These are phyloP conservation scores for Candida dendrica DNA, from an alignment of 805 yeast genomes.

Conservation along the genomic window DNA sequence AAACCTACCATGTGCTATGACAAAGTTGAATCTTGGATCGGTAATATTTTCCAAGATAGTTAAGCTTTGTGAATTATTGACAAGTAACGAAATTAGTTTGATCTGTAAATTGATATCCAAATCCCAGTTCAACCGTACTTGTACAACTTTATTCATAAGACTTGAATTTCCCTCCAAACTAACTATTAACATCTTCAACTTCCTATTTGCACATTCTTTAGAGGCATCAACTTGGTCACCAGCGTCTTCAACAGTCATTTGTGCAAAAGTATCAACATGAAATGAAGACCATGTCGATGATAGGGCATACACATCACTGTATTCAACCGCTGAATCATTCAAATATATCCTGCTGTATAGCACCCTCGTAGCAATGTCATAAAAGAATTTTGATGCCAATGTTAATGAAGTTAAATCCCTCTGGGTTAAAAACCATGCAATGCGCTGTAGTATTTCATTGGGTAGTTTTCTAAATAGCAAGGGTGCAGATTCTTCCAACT, in stretches of 20 bases:
- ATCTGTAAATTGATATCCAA: conserved; percentile 25
- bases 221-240: conserved; percentile 19
- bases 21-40: conserved; percentile 28
- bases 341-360: conserved; percentile 31
- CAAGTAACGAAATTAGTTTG: conserved; percentile 21
- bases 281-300: conserved; percentile 35
- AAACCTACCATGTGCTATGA: conserved; percentile 22
- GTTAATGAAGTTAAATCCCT: conserved; percentile 23
- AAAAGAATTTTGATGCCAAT: conserved; percentile 20
- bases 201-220: conserved; percentile 23
- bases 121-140: conserved; percentile 38
- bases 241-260: conserved; percentile 12
- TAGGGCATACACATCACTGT: conserved; percentile 24
- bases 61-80: conserved; percentile 23
- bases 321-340: conserved; percentile 34
- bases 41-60: conserved; percentile 33
- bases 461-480: conserved; percentile 7
- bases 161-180: conserved; percentile 17
- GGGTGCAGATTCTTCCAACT: not conserved
- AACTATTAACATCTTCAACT: conserved; percentile 20
- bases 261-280: not conserved
- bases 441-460: conserved; percentile 11
- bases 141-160: conserved; percentile 22
- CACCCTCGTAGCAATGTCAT: conserved; percentile 23
- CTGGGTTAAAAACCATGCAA: conserved; percentile 23